Conservation (phyloP, 768 basidiomycete species). For the Mycena galopus region DNA sequence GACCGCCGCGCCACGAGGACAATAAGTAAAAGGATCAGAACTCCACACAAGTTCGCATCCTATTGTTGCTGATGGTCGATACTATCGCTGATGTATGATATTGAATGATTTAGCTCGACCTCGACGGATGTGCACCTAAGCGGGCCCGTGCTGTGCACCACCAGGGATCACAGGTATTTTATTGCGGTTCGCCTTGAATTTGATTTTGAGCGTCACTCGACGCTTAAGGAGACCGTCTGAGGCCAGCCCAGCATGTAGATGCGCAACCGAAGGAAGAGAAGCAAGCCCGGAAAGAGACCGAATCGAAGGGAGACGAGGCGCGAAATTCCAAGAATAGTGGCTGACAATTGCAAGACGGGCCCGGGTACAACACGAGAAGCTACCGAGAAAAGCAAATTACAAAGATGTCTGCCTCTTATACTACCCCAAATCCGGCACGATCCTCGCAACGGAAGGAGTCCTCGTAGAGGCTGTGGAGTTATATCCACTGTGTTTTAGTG, state of each 20-base stretch:
- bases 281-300: too few relatives aligned
- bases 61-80: neutral
- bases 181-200: too few relatives aligned
- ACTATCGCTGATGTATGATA: neutral
- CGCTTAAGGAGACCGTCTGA: too few relatives aligned
- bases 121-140: too few relatives aligned
- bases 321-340: neutral
- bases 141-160: too few relatives aligned
- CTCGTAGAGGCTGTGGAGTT: conserved; percentile 16
- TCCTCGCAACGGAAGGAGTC: conserved; percentile 31
- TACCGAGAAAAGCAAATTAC: neutral
- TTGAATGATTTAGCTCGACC: neutral
- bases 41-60: neutral
- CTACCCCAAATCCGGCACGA: conserved; percentile 32
- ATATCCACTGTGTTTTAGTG: conserved; percentile 5
- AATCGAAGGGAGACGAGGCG: too few relatives aligned
- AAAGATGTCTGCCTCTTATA: conserved; percentile 29
- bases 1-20: neutral
- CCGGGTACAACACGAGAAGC: too few relatives aligned
- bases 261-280: too few relatives aligned
- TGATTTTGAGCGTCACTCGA: too few relatives aligned
- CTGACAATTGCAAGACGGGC: too few relatives aligned
- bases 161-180: too few relatives aligned
- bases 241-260: too few relatives aligned
- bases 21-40: neutral